These are phyloP conservation scores for Daldinia caldariorum DNA, from an alignment of 495 filamentous ascomycete genomes.

Conservation along the genomic window DNA sequence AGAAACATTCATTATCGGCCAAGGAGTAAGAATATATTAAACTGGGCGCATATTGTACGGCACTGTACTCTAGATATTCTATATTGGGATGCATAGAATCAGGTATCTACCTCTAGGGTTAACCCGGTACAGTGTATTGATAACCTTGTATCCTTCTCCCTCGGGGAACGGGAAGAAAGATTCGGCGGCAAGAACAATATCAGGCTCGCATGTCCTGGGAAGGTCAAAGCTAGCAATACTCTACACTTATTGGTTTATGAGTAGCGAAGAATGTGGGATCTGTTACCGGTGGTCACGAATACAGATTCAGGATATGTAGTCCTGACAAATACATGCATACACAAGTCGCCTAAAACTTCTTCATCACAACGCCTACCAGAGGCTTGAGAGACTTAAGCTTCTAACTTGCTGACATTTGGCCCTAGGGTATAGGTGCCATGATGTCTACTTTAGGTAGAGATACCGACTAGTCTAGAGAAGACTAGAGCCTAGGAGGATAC, in stretches of 20 bases:
- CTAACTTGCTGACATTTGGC: background rate
- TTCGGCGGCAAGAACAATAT: background rate
- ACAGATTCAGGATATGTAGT: background rate
- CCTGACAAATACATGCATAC: background rate
- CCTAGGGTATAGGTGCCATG: background rate
- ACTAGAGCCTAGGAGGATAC: no score
- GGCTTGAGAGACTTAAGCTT: background rate
- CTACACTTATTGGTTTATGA: background rate
- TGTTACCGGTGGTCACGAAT: background rate
- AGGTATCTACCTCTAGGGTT: constrained; percentile 6
- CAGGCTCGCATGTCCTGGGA: background rate
- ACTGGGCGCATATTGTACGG: constrained; percentile 10
- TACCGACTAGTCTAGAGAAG: no score
- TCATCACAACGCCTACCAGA: background rate
- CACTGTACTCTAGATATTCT: constrained; percentile 20
- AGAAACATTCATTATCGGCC: constrained; percentile 14
- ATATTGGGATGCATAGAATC: constrained; percentile 27
- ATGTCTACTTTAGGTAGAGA: no score
- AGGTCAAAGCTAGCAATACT: background rate
- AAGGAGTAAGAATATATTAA: constrained; percentile 18
- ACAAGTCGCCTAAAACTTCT: no score
- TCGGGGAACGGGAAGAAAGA: constrained; percentile 35
- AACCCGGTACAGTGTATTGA: constrained; percentile 1
- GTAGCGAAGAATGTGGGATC: background rate
- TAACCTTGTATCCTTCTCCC: background rate